phyloP scores from a whole-genome alignment of 2,329 filamentous ascomycete genomes.

The Calonectria honghensis region DNA sequence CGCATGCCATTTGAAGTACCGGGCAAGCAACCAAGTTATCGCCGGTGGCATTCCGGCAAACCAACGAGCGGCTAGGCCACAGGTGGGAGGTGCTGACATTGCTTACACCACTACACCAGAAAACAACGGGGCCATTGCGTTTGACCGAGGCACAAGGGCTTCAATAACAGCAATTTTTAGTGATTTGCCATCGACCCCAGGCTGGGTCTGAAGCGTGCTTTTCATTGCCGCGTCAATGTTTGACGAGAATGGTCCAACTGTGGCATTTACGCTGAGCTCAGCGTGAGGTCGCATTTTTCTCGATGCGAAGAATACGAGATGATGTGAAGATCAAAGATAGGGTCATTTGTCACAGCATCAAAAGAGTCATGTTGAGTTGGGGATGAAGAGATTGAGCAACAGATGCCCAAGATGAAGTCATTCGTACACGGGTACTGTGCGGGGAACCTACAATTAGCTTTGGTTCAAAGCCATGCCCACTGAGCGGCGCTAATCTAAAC shows the following conservation, averaged over 20 bases:
- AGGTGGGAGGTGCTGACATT: not conserved
- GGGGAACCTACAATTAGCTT: not conserved
- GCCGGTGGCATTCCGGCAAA: not conserved
- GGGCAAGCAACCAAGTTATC: not conserved
- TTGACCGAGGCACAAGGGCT: not conserved
- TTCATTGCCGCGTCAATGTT: not conserved
- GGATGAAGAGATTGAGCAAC: not conserved
- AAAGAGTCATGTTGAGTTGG: not conserved
- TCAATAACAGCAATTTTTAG: not conserved
- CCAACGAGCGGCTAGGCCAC: too few species aligned
- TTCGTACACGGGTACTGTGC: constrained; percentile 3
- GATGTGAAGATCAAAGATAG: not conserved
- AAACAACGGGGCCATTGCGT: not conserved
- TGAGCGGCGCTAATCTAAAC: not conserved
- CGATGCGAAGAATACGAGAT: not conserved
- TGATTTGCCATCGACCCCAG: not conserved
- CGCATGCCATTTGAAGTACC: not conserved
- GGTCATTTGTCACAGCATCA: not conserved
- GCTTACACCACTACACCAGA: not conserved
- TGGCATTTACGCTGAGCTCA: constrained; percentile 8
- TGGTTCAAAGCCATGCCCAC: not conserved
- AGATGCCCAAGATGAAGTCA: not conserved
- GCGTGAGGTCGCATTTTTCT: not conserved
- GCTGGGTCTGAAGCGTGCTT: not conserved
- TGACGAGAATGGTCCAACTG: not conserved